Percentiles rank a stretch among this genome's conserved stretches.
Evolutionary conservation across 169 alveolate genomes (phyloP).

Genomic region (Eimeria zaria): DNA sequence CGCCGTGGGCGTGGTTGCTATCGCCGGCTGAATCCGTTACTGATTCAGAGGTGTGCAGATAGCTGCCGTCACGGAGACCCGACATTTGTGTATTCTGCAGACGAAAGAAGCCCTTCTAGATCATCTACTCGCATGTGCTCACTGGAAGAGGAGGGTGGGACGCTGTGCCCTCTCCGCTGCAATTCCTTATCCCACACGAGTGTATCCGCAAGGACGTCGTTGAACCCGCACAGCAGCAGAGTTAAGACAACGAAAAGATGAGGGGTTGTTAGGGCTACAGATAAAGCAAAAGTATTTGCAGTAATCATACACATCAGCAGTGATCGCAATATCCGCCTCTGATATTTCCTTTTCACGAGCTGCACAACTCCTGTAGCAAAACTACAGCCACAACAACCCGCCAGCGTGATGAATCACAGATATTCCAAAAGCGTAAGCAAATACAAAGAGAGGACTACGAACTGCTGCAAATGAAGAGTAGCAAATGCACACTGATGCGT

Average conservation of each 20-base stretch:
- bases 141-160: neutral
- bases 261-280: neutral
- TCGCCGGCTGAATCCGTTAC: neutral
- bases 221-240: neutral
- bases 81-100: neutral
- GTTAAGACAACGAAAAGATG: neutral
- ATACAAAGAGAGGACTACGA: no score
- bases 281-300: neutral
- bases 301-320: neutral
- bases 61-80: constrained; percentile 6
- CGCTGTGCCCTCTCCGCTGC: neutral
- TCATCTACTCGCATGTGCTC: neutral
- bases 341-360: neutral
- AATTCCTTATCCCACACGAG: neutral
- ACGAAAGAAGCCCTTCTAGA: constrained; percentile 3
- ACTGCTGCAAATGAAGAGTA: no score
- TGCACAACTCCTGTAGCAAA: no score
- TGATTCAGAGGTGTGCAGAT: neutral
- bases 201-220: neutral
- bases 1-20: neutral
- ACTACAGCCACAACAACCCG: neutral
- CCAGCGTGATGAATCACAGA: neutral
- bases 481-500: no score
- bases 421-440: neutral
- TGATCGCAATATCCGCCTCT: neutral